Evolutionary conservation across 225 moss, liverwort and hornwort genomes (phyloP).

Genomic region (Thuidium tamariscinum): DNA sequence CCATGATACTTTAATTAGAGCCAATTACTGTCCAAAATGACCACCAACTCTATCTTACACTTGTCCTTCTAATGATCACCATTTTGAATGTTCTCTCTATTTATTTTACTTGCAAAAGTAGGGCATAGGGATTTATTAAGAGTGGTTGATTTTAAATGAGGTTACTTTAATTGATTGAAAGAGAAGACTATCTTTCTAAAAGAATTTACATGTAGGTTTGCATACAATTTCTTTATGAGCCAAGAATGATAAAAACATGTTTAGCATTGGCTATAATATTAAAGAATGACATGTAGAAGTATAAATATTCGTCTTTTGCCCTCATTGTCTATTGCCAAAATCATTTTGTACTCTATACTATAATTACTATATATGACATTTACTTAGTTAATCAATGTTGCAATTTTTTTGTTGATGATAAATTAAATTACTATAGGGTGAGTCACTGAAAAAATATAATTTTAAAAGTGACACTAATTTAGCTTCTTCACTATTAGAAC

Average conservation of each 20-base stretch:
- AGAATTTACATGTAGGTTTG: background rate
- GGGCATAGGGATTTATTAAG: accelerated
- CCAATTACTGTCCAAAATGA: no score
- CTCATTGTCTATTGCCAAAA: background rate
- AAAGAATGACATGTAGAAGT: no score
- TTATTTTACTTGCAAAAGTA: background rate
- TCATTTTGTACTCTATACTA: accelerated
- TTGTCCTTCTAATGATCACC: background rate
- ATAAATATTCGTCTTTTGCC: background rate
- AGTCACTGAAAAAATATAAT: background rate
- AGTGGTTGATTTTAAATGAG: background rate
- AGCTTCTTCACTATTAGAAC: background rate
- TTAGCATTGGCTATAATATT: accelerated
- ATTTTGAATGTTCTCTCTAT: accelerated
- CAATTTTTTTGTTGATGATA: background rate
- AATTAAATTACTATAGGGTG: background rate
- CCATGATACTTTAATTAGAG: no score
- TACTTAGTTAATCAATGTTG: background rate
- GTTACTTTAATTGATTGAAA: no score
- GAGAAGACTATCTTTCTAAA: accelerated
- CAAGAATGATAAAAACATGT: background rate
- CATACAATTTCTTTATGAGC: background rate
- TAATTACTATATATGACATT: accelerated
- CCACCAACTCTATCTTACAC: no score
- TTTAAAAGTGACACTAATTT: background rate